Evolutionary conservation across 2,329 filamentous ascomycete genomes (phyloP), one percentile per base, ranked within the genome.

Genomic region (Aspergillus thermomutatus): DNA sequence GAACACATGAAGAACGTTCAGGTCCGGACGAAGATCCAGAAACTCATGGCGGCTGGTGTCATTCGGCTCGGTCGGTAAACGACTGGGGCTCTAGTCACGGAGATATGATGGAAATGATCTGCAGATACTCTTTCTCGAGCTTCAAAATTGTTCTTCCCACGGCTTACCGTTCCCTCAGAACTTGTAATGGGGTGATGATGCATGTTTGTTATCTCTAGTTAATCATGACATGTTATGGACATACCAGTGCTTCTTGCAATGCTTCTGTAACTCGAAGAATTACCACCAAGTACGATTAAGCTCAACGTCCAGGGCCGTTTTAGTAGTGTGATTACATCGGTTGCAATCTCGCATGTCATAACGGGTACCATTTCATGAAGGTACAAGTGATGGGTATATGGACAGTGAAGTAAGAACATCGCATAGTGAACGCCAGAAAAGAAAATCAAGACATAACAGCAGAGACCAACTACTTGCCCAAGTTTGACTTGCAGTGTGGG

Each of bases 1-100:
- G 93, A 99, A 75, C 95, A 99, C 77, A 96, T 99, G 90, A 90
- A 87, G 81, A 99, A 97, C 80, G 85, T 91, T 0, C 83, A 82
- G 57, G 90, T 99, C 65, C 83, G 87, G 58, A 84, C 84, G 67
- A 96, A 97, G 84, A 89, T 99, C 63, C 91, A 97, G 82, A 97
- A 97, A 80, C 80, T 97, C 67, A 88, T 96, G 64, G 91, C 91
- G 54, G 92, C 93, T 46, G 92, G 94, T 70, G 92, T 97, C 14
- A 97, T 97, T 68, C 86, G 90, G 46, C 82, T 93, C 64, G 89
- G 90, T 49, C 75, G 81, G 72, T 82, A 70, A 69, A 64, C 28
- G 26, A 49, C 7, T 7, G 5, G 26, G 41, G 8, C 3, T 23
- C 41, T 23, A 21, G 9, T 45, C 21, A 23, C 41, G 43, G 43